Evolutionary conservation across 2,329 filamentous ascomycete species (phyloP).

Genomic region (Diaporthe ilicicola): DNA sequence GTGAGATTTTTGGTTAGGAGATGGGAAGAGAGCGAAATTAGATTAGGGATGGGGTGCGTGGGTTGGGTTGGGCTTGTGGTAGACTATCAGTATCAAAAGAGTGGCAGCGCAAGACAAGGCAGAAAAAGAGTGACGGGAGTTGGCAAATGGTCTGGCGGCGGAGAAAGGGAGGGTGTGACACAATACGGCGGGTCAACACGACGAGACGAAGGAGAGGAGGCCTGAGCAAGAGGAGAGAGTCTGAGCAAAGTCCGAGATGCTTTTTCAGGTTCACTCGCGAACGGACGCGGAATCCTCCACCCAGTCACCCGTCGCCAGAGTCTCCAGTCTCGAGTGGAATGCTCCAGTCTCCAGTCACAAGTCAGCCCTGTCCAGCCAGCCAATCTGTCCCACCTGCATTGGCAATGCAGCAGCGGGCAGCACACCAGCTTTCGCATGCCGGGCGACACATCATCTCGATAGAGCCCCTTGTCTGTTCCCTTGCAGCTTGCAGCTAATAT

Average conservation of each 20-base stretch:
- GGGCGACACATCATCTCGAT: background rate
- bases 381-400: conserved; percentile 17
- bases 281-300: background rate
- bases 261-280: conserved; percentile 19
- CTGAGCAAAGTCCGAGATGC: conserved; percentile 20
- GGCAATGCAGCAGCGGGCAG: background rate
- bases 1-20: background rate
- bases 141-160: conserved; percentile 19
- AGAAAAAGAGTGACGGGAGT: conserved; percentile 19
- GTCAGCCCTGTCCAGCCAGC: conserved; percentile 9
- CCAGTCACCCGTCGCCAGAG: background rate
- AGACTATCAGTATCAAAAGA: conserved; percentile 19
- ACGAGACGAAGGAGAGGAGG: conserved; percentile 14
- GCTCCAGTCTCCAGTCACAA: background rate
- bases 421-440: background rate
- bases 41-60: background rate
- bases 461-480: background rate
- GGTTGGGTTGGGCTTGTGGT: background rate
- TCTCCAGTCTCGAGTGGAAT: background rate
- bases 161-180: conserved; percentile 25
- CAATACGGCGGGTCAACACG: background rate
- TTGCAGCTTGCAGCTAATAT: background rate
- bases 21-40: background rate
- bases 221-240: conserved; percentile 20
- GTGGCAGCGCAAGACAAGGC: conserved; percentile 10